These are phyloP conservation scores for Solanum lycopersicoides DNA, from an alignment of 257 asterid species.

Conservation along the genomic window DNA sequence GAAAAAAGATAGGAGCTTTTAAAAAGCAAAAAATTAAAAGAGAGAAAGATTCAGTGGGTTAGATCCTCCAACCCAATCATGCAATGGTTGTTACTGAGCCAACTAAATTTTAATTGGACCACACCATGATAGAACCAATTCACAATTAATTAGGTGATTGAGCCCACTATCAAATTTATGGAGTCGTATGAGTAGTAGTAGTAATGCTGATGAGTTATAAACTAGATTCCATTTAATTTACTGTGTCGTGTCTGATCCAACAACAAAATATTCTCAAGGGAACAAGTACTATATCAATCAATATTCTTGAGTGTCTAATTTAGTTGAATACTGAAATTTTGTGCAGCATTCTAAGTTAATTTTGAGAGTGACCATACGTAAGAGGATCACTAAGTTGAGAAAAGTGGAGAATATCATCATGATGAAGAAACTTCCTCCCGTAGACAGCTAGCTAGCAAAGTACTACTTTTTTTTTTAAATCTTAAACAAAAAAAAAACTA, in stretches of 20 bases:
- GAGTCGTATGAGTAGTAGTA: neutral
- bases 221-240: neutral
- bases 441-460: neutral
- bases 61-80: neutral
- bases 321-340: neutral
- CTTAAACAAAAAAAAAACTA: neutral
- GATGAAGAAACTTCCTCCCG: neutral
- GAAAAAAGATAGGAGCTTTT: neutral
- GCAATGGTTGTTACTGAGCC: slow-evolving; percentile 5
- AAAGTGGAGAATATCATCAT: neutral
- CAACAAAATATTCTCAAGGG: neutral
- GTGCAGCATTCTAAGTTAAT: neutral
- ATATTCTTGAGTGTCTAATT: neutral
- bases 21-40: too few relatives aligned
- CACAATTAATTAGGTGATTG: neutral
- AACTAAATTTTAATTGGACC: neutral
- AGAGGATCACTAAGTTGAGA: neutral
- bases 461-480: neutral
- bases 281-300: neutral
- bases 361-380: neutral
- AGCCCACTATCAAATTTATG: neutral
- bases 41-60: slow-evolving; percentile 6
- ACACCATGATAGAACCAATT: neutral
- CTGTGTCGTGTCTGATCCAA: neutral
- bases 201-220: neutral